A percentile compares a stretch with the other conserved stretches of the same genome.
These are phyloP conservation scores for Leccinum disarticulatum DNA, from an alignment of 768 basidiomycete species.

Conservation along the genomic window DNA sequence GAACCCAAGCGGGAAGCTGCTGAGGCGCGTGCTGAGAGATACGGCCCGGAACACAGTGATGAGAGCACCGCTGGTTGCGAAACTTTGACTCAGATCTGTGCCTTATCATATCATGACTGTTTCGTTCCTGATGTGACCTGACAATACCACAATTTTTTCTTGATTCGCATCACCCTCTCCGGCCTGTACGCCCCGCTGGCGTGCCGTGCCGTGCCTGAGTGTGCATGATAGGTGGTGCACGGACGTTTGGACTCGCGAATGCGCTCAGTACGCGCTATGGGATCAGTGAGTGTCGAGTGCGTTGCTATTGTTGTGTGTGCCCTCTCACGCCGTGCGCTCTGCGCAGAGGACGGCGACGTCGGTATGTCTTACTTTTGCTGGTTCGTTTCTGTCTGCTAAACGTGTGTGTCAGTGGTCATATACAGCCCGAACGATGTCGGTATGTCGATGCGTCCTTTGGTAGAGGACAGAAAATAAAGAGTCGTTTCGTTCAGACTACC, in stretches of 20 bases:
- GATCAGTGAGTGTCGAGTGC: conserved; percentile 40
- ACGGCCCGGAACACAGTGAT: conserved; percentile 36
- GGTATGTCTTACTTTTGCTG: conserved; percentile 36
- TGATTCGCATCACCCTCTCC: conserved; percentile 39
- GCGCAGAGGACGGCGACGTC: conserved; percentile 48
- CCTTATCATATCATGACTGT: conserved; percentile 22
- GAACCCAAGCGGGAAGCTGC: conserved; percentile 68
- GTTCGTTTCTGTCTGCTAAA: conserved; percentile 4
- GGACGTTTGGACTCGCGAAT: conserved; percentile 55
- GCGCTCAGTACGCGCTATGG: conserved; percentile 47
- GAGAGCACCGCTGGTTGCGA: conserved; percentile 16
- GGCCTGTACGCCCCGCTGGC: conserved; percentile 46
- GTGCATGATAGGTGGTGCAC: conserved; percentile 34
- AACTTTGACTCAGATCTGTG: conserved; percentile 25
- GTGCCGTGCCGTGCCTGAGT: conserved; percentile 38
- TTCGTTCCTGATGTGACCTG: conserved; percentile 57
- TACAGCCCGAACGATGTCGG: conserved; percentile 66
- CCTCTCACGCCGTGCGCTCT: conserved; percentile 1
- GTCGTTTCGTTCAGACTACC: conserved; percentile 45
- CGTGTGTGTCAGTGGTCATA: conserved; percentile 47
- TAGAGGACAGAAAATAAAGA: not conserved
- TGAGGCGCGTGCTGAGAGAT: conserved; percentile 54
- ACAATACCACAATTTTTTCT: conserved; percentile 69
- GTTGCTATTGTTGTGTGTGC: not conserved
- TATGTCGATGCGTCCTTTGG: conserved; percentile 24